Evolutionary conservation across 2,329 filamentous ascomycete species (phyloP), one percentile per base, ranked within the genome.

Genomic region (Magnaporthiopsis rhizophila): DNA sequence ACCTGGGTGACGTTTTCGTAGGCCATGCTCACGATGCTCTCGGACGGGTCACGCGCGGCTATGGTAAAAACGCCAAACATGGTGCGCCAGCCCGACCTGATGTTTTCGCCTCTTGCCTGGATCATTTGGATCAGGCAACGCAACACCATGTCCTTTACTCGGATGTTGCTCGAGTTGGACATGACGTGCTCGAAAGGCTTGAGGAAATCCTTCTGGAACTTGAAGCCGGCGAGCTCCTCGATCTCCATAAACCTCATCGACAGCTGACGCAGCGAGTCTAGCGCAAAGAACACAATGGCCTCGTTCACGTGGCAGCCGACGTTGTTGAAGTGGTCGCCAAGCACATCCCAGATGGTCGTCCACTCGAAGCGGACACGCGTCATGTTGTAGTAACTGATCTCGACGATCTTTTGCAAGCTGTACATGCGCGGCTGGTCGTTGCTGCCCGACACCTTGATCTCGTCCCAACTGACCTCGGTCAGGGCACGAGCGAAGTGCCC

Each of bases 341-440:
- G 84, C 1, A 99, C 90, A 67, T 91, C 90, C 95, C 95, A 99
- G 66, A 99, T 97, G 71, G 90, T 94, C 15, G 90, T 96, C 95
- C 95, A 99, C 74, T 99, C 95, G 71, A 98, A 98, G 71, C 95
- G 89, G 50, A 99, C 94, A 81, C 95, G 88, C 65, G 91, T 92
- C 95, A 99, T 99, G 79, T 99, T 99, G 85, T 99, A 99, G 76
- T 97, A 97, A 75, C 92, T 96, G 76, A 99, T 98, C 76, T 99
- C 95, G 21, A 99, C 96, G 67, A 99, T 86, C 77, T 99, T 99
- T 73, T 99, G 95, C 67, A 99, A 80, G 78, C 93, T 97, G 82
- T 97, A 99, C 11, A 94, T 99, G 64, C 96, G 87, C 13, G 95
- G 95, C 28, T 92, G 96, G 66, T 99, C 95, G 72, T 94, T 97